These are phyloP conservation scores for Claviceps fusiformis DNA, from an alignment of 2,329 filamentous ascomycete genomes.

Conservation along the genomic window DNA sequence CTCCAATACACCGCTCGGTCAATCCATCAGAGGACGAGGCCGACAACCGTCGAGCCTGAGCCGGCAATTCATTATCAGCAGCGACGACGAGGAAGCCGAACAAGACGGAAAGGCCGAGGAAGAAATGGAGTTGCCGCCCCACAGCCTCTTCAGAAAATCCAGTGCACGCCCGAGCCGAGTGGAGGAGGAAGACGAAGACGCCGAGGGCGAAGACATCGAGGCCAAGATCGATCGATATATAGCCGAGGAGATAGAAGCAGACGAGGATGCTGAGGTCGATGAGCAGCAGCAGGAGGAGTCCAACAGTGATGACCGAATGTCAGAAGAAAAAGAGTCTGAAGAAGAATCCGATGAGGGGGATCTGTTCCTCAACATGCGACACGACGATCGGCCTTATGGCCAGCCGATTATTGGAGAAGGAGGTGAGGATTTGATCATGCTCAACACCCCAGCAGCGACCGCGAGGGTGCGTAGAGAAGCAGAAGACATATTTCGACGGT, in stretches of 20 bases:
- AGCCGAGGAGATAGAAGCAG: conserved; percentile 23
- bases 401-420: conserved; percentile 29
- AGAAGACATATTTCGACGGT: conserved; percentile 40
- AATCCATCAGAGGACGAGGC: conserved; percentile 29
- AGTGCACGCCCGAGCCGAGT: conserved; percentile 7
- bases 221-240: conserved; percentile 24
- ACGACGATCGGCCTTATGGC: conserved; percentile 25
- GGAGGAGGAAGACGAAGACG: conserved; percentile 13
- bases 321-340: conserved; percentile 17
- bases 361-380: conserved; percentile 36
- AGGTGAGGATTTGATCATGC: conserved; percentile 36
- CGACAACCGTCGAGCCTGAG: conserved; percentile 40
- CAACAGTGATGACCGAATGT: conserved; percentile 23
- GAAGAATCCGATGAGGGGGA: conserved; percentile 27
- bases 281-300: conserved; percentile 25
- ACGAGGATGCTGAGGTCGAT: conserved; percentile 23
- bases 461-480: conserved; percentile 40
- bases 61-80: conserved; percentile 20
- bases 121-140: conserved; percentile 21
- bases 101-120: conserved; percentile 20
- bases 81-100: conserved; percentile 17
- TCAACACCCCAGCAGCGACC: conserved; percentile 40
- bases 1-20: conserved; percentile 31
- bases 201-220: conserved; percentile 19
- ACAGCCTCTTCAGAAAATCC: conserved; percentile 19